Conservation (phyloP, 2,329 filamentous ascomycete genomes). For the Ascochyta lentis region DNA sequence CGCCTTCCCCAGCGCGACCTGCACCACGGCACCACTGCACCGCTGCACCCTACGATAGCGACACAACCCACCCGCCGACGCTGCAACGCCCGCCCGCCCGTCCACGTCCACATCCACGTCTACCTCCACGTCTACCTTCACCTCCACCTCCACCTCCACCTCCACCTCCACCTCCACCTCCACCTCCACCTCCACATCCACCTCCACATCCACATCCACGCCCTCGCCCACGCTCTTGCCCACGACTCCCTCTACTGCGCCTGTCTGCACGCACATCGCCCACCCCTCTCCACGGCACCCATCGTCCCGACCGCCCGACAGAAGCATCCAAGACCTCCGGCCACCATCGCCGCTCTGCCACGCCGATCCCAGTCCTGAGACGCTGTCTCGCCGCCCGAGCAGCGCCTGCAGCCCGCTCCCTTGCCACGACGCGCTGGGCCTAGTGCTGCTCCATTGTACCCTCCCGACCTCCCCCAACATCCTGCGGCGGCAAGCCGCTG, state of each 20-base stretch:
- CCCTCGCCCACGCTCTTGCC: constrained; percentile 26
- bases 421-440: constrained; percentile 44
- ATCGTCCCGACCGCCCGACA: constrained; percentile 27
- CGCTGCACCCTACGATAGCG: constrained; percentile 11
- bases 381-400: constrained; percentile 29
- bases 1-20: constrained; percentile 15
- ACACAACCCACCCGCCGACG: neutral
- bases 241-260: constrained; percentile 1
- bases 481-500: constrained; percentile 42
- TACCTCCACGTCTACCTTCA: neutral
- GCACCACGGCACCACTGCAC: neutral
- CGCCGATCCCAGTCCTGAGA: constrained; percentile 27
- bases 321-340: constrained; percentile 27
- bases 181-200: no score
- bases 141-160: constrained; percentile 24
- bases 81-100: neutral
- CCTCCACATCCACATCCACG: constrained; percentile 25
- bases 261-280: constrained; percentile 1
- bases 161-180: constrained; percentile 19
- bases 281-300: constrained; percentile 1
- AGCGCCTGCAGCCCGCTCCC: constrained; percentile 18
- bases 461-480: constrained; percentile 25
- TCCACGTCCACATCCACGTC: neutral
- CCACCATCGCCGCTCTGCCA: constrained; percentile 29
- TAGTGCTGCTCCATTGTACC: constrained; percentile 29